Evolutionary conservation across 352 stramenopile species (phyloP).

Genomic region (Lagenidium giganteum): DNA sequence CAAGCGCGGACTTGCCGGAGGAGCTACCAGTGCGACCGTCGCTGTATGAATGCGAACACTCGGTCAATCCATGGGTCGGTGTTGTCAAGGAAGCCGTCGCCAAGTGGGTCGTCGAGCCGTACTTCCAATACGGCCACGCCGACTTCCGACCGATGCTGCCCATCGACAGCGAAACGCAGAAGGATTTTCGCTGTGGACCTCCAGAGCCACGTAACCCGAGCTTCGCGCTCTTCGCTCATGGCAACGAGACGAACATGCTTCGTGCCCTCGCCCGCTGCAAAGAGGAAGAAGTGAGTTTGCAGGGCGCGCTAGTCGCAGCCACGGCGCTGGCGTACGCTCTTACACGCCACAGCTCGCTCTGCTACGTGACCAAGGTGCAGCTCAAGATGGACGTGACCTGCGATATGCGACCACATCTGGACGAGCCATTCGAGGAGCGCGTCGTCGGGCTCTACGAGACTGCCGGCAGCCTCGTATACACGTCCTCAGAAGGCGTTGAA

Average conservation of each 20-base stretch:
- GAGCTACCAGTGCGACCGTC: conserved; percentile 31
- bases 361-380: no score
- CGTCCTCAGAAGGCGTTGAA: conserved; percentile 36
- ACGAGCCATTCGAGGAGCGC: conserved; percentile 8
- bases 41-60: conserved; percentile 56
- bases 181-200: conserved; percentile 28
- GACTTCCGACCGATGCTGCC: conserved; percentile 34
- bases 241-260: conserved; percentile 33
- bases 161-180: conserved; percentile 31
- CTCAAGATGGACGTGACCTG: conserved; percentile 45
- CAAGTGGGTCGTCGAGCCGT: conserved; percentile 56
- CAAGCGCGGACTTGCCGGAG: not conserved
- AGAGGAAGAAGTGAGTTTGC: conserved; percentile 30
- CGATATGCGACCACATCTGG: conserved; percentile 33
- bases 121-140: conserved; percentile 54
- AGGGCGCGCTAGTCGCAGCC: conserved; percentile 37
- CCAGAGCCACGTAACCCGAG: conserved; percentile 35
- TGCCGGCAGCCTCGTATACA: conserved; percentile 38
- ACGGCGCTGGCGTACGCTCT: conserved; percentile 43
- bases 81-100: conserved; percentile 47
- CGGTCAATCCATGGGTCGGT: conserved; percentile 40
- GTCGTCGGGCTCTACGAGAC: conserved; percentile 45
- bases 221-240: conserved; percentile 35
- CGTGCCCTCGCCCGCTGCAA: conserved; percentile 29
- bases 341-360: conserved; percentile 21